Conservation (phyloP, 192 early-diverging fungal species). For the Podila epigama region DNA sequence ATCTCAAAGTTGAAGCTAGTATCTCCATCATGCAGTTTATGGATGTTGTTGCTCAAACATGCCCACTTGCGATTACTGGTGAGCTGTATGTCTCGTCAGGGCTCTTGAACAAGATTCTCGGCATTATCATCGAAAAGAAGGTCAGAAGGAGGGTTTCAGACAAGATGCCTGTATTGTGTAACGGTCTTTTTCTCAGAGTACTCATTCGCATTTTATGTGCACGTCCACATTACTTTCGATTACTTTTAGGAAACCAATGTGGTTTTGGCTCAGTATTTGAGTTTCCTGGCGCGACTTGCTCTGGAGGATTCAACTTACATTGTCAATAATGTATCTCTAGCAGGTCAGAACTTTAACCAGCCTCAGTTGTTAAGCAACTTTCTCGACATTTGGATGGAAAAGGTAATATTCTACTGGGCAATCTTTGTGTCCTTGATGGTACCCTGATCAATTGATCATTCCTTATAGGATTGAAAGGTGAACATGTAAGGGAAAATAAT, state of each 20-base stretch:
- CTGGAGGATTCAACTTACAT: conserved; percentile 65
- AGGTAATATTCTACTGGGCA: conserved; percentile 48
- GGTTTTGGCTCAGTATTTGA: conserved; percentile 68
- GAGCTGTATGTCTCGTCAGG: conserved; percentile 62
- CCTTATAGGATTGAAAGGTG: no score
- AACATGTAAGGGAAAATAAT: no score
- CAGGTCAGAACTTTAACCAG: conserved; percentile 54
- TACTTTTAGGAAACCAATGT: conserved; percentile 56
- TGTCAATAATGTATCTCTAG: conserved; percentile 54
- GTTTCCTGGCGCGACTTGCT: conserved; percentile 66
- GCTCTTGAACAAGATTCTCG: conserved; percentile 63
- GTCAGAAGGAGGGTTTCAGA: background rate
- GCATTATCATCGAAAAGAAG: conserved; percentile 59
- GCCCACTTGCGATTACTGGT: conserved; percentile 53
- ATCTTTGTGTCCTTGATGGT: background rate
- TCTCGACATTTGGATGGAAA: conserved; percentile 72
- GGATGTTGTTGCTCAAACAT: conserved; percentile 60
- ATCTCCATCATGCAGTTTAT: conserved; percentile 66
- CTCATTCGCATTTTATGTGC: no score
- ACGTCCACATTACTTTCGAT: background rate
- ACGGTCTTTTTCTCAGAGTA: no score
- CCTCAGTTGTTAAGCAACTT: conserved; percentile 57
- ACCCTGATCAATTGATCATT: no score
- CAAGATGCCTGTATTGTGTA: no score
- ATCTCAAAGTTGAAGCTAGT: conserved; percentile 66